phyloP scores from a whole-genome alignment of 2,329 filamentous ascomycete genomes.

The Zasmidium angulare region DNA sequence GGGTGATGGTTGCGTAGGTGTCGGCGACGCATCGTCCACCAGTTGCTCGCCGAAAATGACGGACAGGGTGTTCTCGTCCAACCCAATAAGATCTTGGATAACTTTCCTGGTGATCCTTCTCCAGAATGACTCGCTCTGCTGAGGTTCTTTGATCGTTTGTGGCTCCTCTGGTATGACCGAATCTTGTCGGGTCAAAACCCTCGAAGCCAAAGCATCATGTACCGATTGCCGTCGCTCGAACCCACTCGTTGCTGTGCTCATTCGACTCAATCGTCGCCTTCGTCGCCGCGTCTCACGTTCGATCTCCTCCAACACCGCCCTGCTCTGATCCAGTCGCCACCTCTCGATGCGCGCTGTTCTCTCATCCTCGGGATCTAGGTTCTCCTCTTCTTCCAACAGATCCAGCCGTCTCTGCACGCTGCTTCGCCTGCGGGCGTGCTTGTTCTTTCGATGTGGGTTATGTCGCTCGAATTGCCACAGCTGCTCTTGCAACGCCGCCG shows the following conservation, averaged over 20 bases:
- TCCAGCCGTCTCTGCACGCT: conserved; percentile 60
- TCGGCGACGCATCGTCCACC: conserved; percentile 42
- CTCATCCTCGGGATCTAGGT: conserved; percentile 64
- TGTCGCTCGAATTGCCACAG: conserved; percentile 86
- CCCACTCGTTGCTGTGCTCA: conserved; percentile 38
- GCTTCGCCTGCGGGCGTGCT: conserved; percentile 54
- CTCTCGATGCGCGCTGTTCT: conserved; percentile 81
- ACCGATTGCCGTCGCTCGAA: conserved; percentile 13
- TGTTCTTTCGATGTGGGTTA: conserved; percentile 66
- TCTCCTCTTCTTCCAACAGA: conserved; percentile 51
- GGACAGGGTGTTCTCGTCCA: conserved; percentile 81
- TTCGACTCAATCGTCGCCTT: conserved; percentile 63
- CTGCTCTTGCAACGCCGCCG: conserved; percentile 69
- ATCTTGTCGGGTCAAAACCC: conserved; percentile 21
- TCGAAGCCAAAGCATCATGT: conserved; percentile 18
- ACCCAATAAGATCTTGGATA: conserved; percentile 84
- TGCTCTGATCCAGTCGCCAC: conserved; percentile 90
- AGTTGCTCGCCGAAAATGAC: conserved; percentile 84
- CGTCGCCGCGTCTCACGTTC: conserved; percentile 71
- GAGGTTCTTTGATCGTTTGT: conserved; percentile 25
- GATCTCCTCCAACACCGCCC: conserved; percentile 81
- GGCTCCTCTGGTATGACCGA: conserved; percentile 25
- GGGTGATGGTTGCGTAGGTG: conserved; percentile 34
- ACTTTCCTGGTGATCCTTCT: conserved; percentile 79
- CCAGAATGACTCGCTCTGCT: conserved; percentile 66